phyloP scores from a whole-genome alignment of 2,329 filamentous ascomycete genomes.

The Alternaria alternata region DNA sequence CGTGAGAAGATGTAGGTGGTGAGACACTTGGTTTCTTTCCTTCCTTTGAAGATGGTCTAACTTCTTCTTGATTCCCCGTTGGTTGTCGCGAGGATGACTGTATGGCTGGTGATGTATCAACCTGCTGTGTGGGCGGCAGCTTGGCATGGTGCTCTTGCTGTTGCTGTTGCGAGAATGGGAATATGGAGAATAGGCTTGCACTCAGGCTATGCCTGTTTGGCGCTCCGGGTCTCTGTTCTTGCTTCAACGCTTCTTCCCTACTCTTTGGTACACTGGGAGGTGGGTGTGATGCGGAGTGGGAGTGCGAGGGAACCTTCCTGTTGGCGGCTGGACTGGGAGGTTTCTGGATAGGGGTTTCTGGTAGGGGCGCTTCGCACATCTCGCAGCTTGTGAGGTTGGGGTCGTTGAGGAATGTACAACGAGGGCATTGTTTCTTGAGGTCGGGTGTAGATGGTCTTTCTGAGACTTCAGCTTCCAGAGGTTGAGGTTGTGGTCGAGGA shows the following conservation, averaged over 20 bases:
- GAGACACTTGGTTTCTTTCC: background rate
- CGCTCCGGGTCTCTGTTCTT: constrained; percentile 25
- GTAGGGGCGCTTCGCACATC: constrained; percentile 43
- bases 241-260: constrained; percentile 13
- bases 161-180: constrained; percentile 44
- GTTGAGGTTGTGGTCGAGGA: constrained; percentile 22
- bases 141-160: constrained; percentile 43
- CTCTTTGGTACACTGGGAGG: constrained; percentile 21
- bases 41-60: constrained; percentile 6
- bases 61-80: background rate
- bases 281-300: constrained; percentile 42
- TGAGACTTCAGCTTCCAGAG: constrained; percentile 10
- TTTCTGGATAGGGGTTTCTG: constrained; percentile 32
- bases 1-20: background rate
- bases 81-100: constrained; percentile 6
- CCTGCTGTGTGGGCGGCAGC: constrained; percentile 35
- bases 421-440: constrained; percentile 45
- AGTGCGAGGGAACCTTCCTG: constrained; percentile 28
- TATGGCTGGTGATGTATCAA: constrained; percentile 5
- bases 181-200: constrained; percentile 46
- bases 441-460: constrained; percentile 34
- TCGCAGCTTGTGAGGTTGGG: constrained; percentile 42
- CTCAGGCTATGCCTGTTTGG: constrained; percentile 46
- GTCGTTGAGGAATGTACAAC: constrained; percentile 49
- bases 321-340: constrained; percentile 31